Evolutionary conservation across 2,329 filamentous ascomycete species (phyloP).

Genomic region (Colletotrichum truncatum): DNA sequence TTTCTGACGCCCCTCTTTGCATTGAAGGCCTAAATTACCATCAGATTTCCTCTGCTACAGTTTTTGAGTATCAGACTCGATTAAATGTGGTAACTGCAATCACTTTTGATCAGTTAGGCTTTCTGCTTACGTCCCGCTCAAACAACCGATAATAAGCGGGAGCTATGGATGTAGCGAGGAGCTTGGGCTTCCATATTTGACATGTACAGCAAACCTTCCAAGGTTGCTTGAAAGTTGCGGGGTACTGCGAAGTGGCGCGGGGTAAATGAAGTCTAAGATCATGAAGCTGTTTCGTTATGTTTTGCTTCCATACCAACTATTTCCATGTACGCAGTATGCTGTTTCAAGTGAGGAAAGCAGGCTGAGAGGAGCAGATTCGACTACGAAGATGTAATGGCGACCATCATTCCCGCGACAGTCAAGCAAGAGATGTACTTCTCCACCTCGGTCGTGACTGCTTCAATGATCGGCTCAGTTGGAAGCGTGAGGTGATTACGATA

Average conservation of each 20-base stretch:
- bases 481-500: neutral
- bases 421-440: no score
- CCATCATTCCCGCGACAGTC: no score
- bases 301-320: neutral
- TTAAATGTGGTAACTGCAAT: neutral
- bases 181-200: neutral
- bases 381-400: no score
- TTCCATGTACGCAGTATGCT: no score
- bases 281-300: neutral
- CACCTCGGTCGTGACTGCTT: neutral
- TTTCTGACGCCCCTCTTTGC: conserved; percentile 12
- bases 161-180: neutral
- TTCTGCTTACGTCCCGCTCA: neutral
- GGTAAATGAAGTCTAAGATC: conserved; percentile 22
- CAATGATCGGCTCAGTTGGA: neutral
- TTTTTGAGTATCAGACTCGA: neutral
- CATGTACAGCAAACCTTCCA: neutral
- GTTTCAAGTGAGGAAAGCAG: no score
- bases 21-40: conserved; percentile 13
- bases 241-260: conserved; percentile 20
- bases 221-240: conserved; percentile 27
- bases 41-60: conserved; percentile 10
- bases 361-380: no score
- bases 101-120: neutral
- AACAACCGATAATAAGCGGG: conserved; percentile 20